Evolutionary conservation across 202 grass and related monocot genomes (phyloP).

Genomic region (Miscanthus sacchariflorus): DNA sequence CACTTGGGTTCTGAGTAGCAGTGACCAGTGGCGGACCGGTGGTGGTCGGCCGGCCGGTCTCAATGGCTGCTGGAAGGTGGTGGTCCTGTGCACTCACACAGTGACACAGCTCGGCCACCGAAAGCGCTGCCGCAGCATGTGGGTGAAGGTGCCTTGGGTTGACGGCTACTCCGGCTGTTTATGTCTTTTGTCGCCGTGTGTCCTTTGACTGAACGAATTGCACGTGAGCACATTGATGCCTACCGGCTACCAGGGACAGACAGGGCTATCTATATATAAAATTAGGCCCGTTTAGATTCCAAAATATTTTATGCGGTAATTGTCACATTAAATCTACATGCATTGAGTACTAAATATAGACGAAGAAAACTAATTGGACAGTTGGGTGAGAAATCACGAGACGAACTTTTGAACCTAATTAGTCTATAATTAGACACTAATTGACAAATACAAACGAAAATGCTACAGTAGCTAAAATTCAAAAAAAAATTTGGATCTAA

Average conservation of each 20-base stretch:
- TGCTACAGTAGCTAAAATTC: no score
- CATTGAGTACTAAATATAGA: no score
- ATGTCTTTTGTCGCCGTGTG: conserved; percentile 9
- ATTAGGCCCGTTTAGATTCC: no score
- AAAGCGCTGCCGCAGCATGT: conserved; percentile 46
- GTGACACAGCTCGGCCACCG: conserved; percentile 34
- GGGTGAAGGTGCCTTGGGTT: conserved; percentile 38
- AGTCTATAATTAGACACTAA: no score
- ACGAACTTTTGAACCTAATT: no score
- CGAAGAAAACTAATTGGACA: no score
- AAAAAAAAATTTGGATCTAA: no score
- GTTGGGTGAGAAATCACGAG: no score
- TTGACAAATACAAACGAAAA: no score
- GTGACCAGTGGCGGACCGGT: conserved; percentile 27
- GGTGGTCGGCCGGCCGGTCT: not conserved
- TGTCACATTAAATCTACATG: no score
- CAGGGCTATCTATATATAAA: not conserved
- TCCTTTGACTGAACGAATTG: conserved; percentile 15
- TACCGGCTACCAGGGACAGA: not conserved
- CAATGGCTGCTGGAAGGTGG: conserved; percentile 22
- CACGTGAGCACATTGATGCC: not conserved
- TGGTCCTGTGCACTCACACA: conserved; percentile 14
- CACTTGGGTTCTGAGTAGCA: not conserved
- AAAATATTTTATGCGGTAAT: no score
- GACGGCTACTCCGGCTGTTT: conserved; percentile 22